Evolutionary conservation across 371 early-diverging fungal genomes (phyloP), one percentile per base, ranked within the genome.

Genomic region (Actinomucor elegans): DNA sequence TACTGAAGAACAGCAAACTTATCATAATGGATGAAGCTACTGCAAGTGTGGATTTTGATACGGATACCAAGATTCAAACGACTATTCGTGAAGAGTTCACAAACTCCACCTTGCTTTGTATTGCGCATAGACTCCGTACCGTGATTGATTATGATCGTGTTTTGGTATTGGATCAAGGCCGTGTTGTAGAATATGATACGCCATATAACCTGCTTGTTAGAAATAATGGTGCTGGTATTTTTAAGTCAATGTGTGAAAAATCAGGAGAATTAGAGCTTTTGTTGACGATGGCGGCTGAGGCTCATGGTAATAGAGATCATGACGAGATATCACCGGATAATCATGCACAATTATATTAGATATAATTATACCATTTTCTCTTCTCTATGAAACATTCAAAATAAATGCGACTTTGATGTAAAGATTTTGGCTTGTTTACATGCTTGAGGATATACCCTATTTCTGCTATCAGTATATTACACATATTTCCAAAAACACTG

Each of bases 1-100:
- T 94, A 42, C 66, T 95, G 24, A 82, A 83, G 55, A 80, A 84
- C 35, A 81, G 88, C 27, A 69, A 81, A 51, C 75, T 90, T 49
- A 89, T 94, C 31, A 79, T 96, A 32, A 72, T 96, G 79, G 95
- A 96, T 59, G 94, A 94, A 66, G 90, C 94, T 0, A 93, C 94
- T 0, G 83, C 93, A 0, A 84, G 80, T 10, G 84, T 94, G 24
- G 94, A 94, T 60, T 71, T 82, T 55, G 81, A 81, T n/a, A 85
- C 91, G 4, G 92, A 93, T 48, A 75, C 83, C 42, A 69, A 80
- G 65, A 91, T 94, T 55, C 93, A 92, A 54, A 61, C 76, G 26
- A 92, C 92, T 1, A 94, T 96, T 51, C 83, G 93, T 18, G 52
- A 71, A 21, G 88, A 88, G 51, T 88, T 88, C 61, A 52, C 55